phyloP scores from a whole-genome alignment of 495 filamentous ascomycete species.

The Mytilinidion resinicola region DNA sequence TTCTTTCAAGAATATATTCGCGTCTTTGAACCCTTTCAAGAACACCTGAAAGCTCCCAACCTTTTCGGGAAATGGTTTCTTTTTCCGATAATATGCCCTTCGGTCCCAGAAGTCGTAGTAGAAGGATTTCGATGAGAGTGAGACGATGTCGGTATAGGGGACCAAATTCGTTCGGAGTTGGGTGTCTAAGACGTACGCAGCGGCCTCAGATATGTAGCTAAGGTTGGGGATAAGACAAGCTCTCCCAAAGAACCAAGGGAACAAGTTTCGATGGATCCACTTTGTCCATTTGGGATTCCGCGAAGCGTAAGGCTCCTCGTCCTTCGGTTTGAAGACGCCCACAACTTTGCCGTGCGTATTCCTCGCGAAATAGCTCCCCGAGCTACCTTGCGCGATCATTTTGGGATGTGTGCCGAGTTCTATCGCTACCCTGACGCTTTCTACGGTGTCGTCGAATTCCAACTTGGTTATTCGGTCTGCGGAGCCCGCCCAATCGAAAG shows the following conservation, averaged over 20 bases:
- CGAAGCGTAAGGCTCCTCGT: slow-evolving; percentile 86
- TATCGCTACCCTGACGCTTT: slow-evolving; percentile 84
- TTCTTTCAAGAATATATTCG: slow-evolving; percentile 88
- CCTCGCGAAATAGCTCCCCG: slow-evolving; percentile 94
- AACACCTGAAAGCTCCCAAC: slow-evolving; percentile 97
- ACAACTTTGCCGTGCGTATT: slow-evolving; percentile 89
- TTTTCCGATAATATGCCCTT: slow-evolving; percentile 76
- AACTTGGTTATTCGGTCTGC: slow-evolving; percentile 60
- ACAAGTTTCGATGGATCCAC: slow-evolving; percentile 53
- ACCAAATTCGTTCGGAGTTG: slow-evolving; percentile 87
- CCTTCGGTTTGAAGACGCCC: slow-evolving; percentile 98
- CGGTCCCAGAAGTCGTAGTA: slow-evolving; percentile 97
- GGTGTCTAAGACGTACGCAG: slow-evolving; percentile 88
- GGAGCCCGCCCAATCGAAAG: slow-evolving; percentile 45
- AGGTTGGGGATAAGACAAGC: slow-evolving; percentile 97
- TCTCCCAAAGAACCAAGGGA: slow-evolving; percentile 93
- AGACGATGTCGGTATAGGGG: slow-evolving; percentile 92
- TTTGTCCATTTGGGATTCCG: slow-evolving; percentile 43
- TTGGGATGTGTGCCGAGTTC: slow-evolving; percentile 87
- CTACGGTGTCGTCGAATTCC: slow-evolving; percentile 83
- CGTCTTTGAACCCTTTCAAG: slow-evolving; percentile 92
- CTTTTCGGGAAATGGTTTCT: slow-evolving; percentile 84
- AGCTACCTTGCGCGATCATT: slow-evolving; percentile 94
- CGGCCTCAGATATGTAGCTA: slow-evolving; percentile 98
- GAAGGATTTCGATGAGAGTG: slow-evolving; percentile 92